These are phyloP conservation scores for Arabis hirsuta DNA, from an alignment of 345 rosid species.

Conservation along the genomic window DNA sequence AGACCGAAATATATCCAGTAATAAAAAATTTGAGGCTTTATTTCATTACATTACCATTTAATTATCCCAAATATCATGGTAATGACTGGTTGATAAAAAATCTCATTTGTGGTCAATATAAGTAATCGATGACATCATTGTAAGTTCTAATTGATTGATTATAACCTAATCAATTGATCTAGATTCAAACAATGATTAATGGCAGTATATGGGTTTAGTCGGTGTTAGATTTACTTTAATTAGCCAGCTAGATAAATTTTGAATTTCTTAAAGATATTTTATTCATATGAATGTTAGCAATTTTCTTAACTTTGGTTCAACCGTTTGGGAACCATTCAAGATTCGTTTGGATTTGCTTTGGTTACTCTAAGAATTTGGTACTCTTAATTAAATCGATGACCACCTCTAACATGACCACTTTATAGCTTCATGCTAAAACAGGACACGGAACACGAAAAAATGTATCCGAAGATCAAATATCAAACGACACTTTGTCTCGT, in stretches of 20 bases:
- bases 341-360: not conserved
- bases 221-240: not conserved
- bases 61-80: not conserved
- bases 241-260: not conserved
- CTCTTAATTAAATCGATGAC: too few relatives aligned
- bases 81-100: slow-evolving; percentile 12
- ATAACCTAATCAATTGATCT: not conserved
- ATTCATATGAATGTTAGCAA: not conserved
- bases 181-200: not conserved
- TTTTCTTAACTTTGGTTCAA: not conserved
- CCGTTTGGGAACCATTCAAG: too few relatives aligned
- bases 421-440: too few relatives aligned
- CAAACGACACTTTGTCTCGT: too few relatives aligned
- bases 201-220: not conserved
- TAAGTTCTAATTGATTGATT: not conserved
- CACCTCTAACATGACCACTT: too few relatives aligned
- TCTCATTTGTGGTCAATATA: slow-evolving; percentile 1
- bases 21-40: not conserved
- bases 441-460: too few relatives aligned
- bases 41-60: not conserved
- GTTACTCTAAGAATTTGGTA: not conserved
- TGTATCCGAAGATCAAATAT: too few relatives aligned
- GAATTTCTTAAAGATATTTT: not conserved
- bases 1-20: too few relatives aligned
- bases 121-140: not conserved